Conservation (phyloP, 192 early-diverging fungal species). For the Coemansia sp. region DNA sequence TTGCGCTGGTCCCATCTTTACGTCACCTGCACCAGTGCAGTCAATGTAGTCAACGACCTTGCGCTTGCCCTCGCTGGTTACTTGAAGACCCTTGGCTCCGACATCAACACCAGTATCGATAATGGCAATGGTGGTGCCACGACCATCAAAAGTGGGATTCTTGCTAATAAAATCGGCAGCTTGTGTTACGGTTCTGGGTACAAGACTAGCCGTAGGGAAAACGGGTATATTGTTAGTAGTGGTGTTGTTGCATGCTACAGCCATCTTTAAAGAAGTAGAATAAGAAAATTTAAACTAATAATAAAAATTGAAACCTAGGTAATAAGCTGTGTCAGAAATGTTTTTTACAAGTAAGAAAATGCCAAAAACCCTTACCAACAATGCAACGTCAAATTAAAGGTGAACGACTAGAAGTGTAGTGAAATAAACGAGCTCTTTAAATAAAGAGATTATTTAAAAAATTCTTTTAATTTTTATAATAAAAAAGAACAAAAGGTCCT, state of each 20-base stretch:
- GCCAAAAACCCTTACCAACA: no score
- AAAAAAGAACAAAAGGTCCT: background rate
- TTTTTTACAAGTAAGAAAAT: no score
- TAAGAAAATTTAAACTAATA: no score
- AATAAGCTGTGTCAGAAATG: no score
- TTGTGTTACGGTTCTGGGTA: slow-evolving; percentile 77
- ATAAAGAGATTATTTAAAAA: background rate
- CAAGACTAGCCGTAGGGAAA: slow-evolving; percentile 61
- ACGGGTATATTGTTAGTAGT: background rate
- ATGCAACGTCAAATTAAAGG: no score
- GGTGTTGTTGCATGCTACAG: no score
- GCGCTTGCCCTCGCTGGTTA: slow-evolving; percentile 84
- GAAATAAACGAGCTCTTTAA: background rate
- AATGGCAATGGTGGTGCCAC: slow-evolving; percentile 84
- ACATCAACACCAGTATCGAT: slow-evolving; percentile 94
- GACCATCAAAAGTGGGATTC: slow-evolving; percentile 79
- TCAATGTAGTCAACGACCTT: slow-evolving; percentile 93
- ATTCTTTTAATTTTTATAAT: background rate
- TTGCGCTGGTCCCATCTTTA: slow-evolving; percentile 54
- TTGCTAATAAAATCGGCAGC: slow-evolving; percentile 77
- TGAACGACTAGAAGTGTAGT: no score
- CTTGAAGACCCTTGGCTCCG: slow-evolving; percentile 78
- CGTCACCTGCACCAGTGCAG: slow-evolving; percentile 86
- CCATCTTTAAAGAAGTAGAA: no score
- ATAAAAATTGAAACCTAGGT: no score